Base-by-base conservation (phyloP, 1,284 basidiomycete genomes). In the Ceraceosorus guamensis region DNA sequence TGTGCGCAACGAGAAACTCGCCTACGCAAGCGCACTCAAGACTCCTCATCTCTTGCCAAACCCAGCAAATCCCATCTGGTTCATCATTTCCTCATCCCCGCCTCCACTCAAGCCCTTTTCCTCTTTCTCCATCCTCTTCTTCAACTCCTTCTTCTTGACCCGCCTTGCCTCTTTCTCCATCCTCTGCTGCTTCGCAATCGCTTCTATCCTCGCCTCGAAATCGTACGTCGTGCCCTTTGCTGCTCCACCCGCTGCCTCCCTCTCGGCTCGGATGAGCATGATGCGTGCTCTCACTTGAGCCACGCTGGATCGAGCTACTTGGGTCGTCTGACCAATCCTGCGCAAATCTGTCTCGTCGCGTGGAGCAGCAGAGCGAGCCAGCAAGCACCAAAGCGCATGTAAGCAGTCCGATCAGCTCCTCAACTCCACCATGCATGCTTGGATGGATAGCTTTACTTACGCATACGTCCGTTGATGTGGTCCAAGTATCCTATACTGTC, bases 401-500 rank as follows among this genome's bases (percentile, higher is more conserved):
- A n/a, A n/a, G n/a, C n/a, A n/a, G n/a, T n/a, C n/a, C n/a, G n/a
- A n/a, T n/a, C n/a, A n/a, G n/a, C n/a, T n/a, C n/a, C n/a, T n/a
- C n/a, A n/a, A n/a, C n/a, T n/a, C 32, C 32, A 24, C 0, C 5
- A 43, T 46, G n/a, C 48, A 56, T 16, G 11, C 43, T 46, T 43
- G 33, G 50, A 49, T 50, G 56, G 41, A 13, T 14, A 16, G 30
- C 6, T 3, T 3, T 16, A 84, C 89, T 75, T 76, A 95, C 91
- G 95, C 60, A 85, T 85, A 79, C 91, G 83, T 49, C 89, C 86
- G 77, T 98, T 99, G 56, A 99, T 84, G 76, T 99, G 95, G 76
- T 98, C 93, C 50, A 99, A 80, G 76, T 97, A 98, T 1, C 85
- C 88, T 31, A 87, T 82, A 59, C 86, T 92, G 74, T 98, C 93